These are phyloP conservation scores for Lachancea cidri DNA, from an alignment of 805 yeast species.

Conservation along the genomic window DNA sequence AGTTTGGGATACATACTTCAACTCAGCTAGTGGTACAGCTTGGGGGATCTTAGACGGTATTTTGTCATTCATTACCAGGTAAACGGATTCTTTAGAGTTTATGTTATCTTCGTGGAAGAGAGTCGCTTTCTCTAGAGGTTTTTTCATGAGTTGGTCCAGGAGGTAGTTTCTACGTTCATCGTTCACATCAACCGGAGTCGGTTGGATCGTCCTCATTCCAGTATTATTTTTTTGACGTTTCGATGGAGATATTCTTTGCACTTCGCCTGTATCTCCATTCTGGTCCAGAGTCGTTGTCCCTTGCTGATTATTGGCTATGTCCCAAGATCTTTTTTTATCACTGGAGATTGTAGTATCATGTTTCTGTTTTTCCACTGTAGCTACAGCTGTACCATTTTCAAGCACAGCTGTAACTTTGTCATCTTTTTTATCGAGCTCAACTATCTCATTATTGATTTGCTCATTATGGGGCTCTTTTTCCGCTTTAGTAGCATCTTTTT, in stretches of 20 bases:
- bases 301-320: neutral
- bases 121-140: slow-evolving; percentile 11
- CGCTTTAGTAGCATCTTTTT: slow-evolving; percentile 1
- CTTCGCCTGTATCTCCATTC: neutral
- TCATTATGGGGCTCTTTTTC: neutral
- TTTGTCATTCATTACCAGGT: slow-evolving; percentile 44
- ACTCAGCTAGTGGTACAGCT: slow-evolving; percentile 70
- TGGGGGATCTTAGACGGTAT: slow-evolving; percentile 52
- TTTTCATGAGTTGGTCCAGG: neutral
- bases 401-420: neutral
- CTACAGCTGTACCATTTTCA: neutral
- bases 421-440: neutral
- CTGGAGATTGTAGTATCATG: neutral
- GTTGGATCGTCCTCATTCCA: neutral
- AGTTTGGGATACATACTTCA: slow-evolving; percentile 83
- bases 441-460: neutral
- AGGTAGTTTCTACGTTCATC: neutral
- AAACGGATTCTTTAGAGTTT: slow-evolving; percentile 41
- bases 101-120: slow-evolving; percentile 33
- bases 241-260: neutral
- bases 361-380: neutral
- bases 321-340: neutral
- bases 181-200: neutral
- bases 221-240: slow-evolving; percentile 4
- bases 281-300: neutral